Evolutionary conservation across 768 basidiomycete genomes (phyloP), one percentile per base, ranked within the genome.

Genomic region (Tylopilus plumbeoviolaceoides): DNA sequence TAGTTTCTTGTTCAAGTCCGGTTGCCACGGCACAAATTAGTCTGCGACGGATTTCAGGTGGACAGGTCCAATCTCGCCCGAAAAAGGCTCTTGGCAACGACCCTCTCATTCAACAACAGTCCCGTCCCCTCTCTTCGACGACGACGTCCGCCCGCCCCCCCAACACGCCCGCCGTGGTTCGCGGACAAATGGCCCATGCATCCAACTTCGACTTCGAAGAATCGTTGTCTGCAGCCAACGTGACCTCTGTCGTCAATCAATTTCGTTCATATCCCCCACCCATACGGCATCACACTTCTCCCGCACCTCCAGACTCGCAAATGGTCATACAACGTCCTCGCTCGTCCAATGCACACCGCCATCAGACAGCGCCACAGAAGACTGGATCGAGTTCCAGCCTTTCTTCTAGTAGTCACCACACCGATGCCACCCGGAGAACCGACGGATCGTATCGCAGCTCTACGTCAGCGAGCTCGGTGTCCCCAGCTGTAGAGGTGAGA

Each of bases 161-260:
- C 30, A 50, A 15, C 21, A 33, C 56, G 23, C 48, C 57, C 41
- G 39, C 67, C 62, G 63, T 54, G 55, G 51, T 63, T 64, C 65
- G 62, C 64, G 66, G 59, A 46, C 59, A 44, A 44, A 15, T 18
- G 15, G 10, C 44, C 44, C 54, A 44, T 50, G 9, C 49, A 28
- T 48, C 61, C 47, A 51, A 3, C 54, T 65, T 65, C 54, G 65
- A 65, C 63, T 65, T 65, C 54, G 58, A 67, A 48, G 64, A 64
- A 58, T 62, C 57, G 57, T 47, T 67, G 42, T 66, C 60, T 41
- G 64, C 64, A 20, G 65, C 65, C 52, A 64, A 62, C 47, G 57
- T 65, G 54, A 52, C 62, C 57, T 67, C 67, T 33, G 62, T 62
- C 51, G 66, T 65, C 57, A 69, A 69, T 67, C 66, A 67, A 44